These are phyloP conservation scores for Talaromyces sp. DNA, from an alignment of 2,329 filamentous ascomycete genomes.

Conservation along the genomic window DNA sequence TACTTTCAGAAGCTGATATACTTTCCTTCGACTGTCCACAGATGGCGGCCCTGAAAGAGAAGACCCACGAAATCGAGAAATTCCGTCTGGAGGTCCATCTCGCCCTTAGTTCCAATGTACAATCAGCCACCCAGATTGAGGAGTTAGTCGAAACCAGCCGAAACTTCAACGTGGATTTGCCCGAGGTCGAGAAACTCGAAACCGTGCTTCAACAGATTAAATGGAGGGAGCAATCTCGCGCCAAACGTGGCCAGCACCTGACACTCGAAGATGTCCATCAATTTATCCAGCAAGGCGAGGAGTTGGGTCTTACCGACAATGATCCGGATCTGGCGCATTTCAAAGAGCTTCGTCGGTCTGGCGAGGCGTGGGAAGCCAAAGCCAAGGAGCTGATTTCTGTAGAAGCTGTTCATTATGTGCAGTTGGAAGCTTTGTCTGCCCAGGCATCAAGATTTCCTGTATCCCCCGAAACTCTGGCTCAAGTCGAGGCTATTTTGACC, in stretches of 20 bases:
- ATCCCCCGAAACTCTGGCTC: conserved; percentile 70
- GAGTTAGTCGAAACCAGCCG: conserved; percentile 87
- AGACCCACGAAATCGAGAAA: conserved; percentile 75
- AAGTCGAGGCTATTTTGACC: conserved; percentile 86
- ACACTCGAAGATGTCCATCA: conserved; percentile 74
- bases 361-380: conserved; percentile 87
- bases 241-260: conserved; percentile 63
- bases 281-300: conserved; percentile 72
- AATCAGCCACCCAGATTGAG: conserved; percentile 72
- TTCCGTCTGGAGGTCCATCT: conserved; percentile 75
- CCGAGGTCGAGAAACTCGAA: conserved; percentile 79
- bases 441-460: conserved; percentile 81
- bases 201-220: conserved; percentile 77
- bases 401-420: conserved; percentile 87
- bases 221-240: conserved; percentile 78
- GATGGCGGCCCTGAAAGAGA: conserved; percentile 79
- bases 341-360: conserved; percentile 70
- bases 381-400: conserved; percentile 89
- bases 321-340: conserved; percentile 77
- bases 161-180: conserved; percentile 85
- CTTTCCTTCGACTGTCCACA: conserved; percentile 93
- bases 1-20: conserved; percentile 77
- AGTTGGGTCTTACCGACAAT: conserved; percentile 72
- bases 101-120: conserved; percentile 63
- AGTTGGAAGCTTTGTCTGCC: conserved; percentile 83